Evolutionary conservation across 495 filamentous ascomycete genomes (phyloP), one percentile per base, ranked within the genome.

Genomic region (Evernia prunastri): DNA sequence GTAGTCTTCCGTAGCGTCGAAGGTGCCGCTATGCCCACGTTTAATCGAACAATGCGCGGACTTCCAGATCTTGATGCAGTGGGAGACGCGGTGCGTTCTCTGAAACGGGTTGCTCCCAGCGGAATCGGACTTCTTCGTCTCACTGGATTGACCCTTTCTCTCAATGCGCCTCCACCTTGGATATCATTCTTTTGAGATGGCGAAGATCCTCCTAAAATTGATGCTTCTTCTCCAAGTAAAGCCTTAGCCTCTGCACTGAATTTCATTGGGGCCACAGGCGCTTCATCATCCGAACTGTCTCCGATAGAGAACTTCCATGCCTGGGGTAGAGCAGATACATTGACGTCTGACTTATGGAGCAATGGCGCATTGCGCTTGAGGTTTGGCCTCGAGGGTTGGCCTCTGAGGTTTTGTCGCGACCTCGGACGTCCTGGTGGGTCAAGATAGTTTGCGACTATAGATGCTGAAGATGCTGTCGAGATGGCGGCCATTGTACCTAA

Each of bases 221-320:
- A 72, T 17, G 81, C 82, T 58, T 85, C 84, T 67, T 87, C 86
- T 61, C 87, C 85, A 10, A 92, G 76, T 17, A 92, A 76, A 29
- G 88, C 88, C 68, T 90, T 91, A 12, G 88, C 89, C 42, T 88
- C 81, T 40, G 89, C 89, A 69, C 88, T 91, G 69, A 91, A 86
- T 72, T 88, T 90, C 74, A 90, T 89, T 64, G 88, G 88, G 11
- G 62, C 54, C 31, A 85, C 79, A 27, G 82, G 83, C 11, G 82
- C 79, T 66, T 88, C 86, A 63, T 91, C 88, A 69, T 92, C 89
- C 23, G 89, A 91, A 75, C 88, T 91, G 69, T 92, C 89, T 11
- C 80, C 81, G 6, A 74, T 69, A 20, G 79, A 75, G 56, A 67
- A 67, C 40, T 62, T 69, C 67, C 67, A 69, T 37, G 63, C 49